These are phyloP conservation scores for Penicillium glabrum DNA, from an alignment of 2,329 filamentous ascomycete species.

Conservation along the genomic window DNA sequence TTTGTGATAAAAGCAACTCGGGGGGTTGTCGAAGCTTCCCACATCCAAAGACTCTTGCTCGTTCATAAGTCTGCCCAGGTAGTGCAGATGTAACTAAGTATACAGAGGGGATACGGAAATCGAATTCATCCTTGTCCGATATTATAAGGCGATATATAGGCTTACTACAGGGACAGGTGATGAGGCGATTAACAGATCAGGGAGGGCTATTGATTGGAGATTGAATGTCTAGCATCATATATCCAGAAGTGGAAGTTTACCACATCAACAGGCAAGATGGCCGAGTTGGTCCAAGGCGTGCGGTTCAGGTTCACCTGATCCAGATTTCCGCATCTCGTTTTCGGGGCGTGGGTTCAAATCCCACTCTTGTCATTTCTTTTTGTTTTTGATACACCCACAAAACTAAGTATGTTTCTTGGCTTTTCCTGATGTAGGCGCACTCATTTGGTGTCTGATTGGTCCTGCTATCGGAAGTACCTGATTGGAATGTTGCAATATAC, in stretches of 20 bases:
- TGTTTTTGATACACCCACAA: neutral
- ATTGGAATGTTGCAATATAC: neutral
- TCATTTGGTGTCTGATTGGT: neutral
- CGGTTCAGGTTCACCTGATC: slow-evolving; percentile 34
- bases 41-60: no score
- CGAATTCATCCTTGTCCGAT: neutral
- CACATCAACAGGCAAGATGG: slow-evolving; percentile 29
- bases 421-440: neutral
- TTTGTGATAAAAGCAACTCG: no score
- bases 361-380: slow-evolving; percentile 18
- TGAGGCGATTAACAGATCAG: no score
- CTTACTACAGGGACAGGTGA: no score
- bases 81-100: no score
- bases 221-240: neutral
- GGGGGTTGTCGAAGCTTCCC: no score
- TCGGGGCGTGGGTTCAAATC: slow-evolving; percentile 23
- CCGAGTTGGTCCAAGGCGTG: slow-evolving; percentile 38
- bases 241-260: rapidly evolving
- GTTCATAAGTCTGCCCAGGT: no score
- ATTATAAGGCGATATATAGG: neutral
- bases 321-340: slow-evolving; percentile 21
- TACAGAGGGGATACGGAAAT: neutral
- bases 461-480: neutral
- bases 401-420: neutral
- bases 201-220: neutral